Conservation (phyloP, 768 basidiomycete genomes). For the Pisolithus orientalis region DNA sequence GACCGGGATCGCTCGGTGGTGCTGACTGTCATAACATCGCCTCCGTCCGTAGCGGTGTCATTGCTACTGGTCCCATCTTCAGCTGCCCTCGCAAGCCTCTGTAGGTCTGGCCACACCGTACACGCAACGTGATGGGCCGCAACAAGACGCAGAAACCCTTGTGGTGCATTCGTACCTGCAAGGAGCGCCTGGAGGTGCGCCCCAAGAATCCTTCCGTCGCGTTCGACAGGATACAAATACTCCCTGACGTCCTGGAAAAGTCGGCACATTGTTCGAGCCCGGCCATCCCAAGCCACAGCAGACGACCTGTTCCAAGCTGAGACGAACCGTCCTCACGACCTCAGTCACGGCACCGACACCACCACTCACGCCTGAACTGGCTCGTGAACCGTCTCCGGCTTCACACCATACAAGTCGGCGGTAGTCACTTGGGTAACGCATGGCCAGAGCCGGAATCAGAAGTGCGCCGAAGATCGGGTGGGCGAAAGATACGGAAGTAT, state of each 20-base stretch:
- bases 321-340: conserved; percentile 49
- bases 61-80: conserved; percentile 12
- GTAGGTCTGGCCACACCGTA: conserved; percentile 66
- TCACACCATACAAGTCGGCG: conserved; percentile 82
- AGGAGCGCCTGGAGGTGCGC: conserved; percentile 55
- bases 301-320: conserved; percentile 44
- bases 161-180: conserved; percentile 27
- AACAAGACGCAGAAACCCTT: conserved; percentile 58
- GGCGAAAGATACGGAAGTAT: conserved; percentile 85
- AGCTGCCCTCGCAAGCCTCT: conserved; percentile 8
- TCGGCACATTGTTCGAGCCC: not conserved
- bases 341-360: conserved; percentile 1
- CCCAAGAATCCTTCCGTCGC: conserved; percentile 51
- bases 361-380: conserved; percentile 23
- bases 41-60: conserved; percentile 46
- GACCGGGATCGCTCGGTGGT: not conserved
- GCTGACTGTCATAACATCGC: not conserved
- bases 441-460: conserved; percentile 69
- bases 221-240: conserved; percentile 70
- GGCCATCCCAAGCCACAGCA: conserved; percentile 6
- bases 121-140: conserved; percentile 76
- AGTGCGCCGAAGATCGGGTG: conserved; percentile 70
- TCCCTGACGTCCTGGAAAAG: conserved; percentile 40
- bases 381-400: conserved; percentile 53
- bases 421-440: conserved; percentile 77